Conservation (phyloP, 2,329 filamentous ascomycete genomes). For the Sporothrix brasiliensis region DNA sequence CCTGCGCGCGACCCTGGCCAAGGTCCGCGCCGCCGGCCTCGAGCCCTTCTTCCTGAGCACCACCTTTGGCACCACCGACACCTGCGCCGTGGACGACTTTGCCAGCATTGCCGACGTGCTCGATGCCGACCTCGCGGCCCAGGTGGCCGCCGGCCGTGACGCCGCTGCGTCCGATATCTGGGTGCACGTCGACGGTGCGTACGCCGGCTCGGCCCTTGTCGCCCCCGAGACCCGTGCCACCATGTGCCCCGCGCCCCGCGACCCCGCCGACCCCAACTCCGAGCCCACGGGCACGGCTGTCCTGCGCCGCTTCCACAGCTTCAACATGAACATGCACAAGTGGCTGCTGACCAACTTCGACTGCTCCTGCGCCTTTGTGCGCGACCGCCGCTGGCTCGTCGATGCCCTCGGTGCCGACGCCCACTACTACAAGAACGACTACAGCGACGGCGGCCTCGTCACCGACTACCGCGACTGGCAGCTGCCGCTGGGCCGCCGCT, state of each 20-base stretch:
- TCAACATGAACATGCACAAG: conserved; percentile 97
- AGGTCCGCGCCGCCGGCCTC: conserved; percentile 68
- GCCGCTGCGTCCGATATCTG: conserved; percentile 61
- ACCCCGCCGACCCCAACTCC: conserved; percentile 18
- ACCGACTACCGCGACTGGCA: conserved; percentile 98
- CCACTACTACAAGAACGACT: conserved; percentile 65
- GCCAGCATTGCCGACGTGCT: conserved; percentile 62
- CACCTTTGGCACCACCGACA: conserved; percentile 83
- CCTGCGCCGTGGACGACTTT: conserved; percentile 85
- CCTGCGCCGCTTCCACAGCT: conserved; percentile 75
- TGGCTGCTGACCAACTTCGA: conserved; percentile 97
- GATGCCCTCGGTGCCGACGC: conserved; percentile 80
- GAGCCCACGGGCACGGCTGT: conserved; percentile 50
- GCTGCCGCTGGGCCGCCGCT: conserved; percentile 86
- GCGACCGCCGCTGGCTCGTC: conserved; percentile 73
- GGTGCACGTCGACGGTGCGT: conserved; percentile 93
- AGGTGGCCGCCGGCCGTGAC: conserved; percentile 31
- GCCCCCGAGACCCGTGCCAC: conserved; percentile 71
- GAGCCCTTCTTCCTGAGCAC: conserved; percentile 85
- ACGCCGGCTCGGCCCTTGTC: conserved; percentile 82
- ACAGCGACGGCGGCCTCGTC: conserved; percentile 78
- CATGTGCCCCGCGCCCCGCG: conserved; percentile 25
- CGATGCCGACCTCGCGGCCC: conserved; percentile 39
- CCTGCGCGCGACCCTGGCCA: conserved; percentile 64
- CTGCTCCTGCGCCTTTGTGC: conserved; percentile 76